Evolutionary conservation across 371 early-diverging fungal genomes (phyloP).

Genomic region (Syncephalastrum contaminatum): DNA sequence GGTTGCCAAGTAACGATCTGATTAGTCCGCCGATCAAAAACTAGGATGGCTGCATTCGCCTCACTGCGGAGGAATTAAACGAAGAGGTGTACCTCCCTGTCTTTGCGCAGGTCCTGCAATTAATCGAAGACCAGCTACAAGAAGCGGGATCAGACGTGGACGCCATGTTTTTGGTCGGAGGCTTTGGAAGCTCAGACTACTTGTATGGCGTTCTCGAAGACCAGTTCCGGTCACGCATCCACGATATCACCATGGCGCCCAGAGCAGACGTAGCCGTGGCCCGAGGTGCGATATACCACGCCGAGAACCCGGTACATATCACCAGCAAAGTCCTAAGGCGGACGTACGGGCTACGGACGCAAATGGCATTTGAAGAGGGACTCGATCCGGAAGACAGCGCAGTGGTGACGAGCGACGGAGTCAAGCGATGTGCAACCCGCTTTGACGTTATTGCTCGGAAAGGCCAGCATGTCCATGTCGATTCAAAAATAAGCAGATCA

Average conservation of each 20-base stretch:
- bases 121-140: conserved; percentile 42
- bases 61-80: conserved; percentile 35
- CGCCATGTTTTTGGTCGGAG: conserved; percentile 51
- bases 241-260: conserved; percentile 18
- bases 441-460: conserved; percentile 28
- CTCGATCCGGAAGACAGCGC: conserved; percentile 26
- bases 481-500: conserved; percentile 14
- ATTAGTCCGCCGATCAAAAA: not conserved
- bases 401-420: conserved; percentile 24
- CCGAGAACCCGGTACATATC: conserved; percentile 10
- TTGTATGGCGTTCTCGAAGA: conserved; percentile 33
- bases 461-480: conserved; percentile 19
- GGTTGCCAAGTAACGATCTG: not conserved
- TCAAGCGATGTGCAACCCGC: conserved; percentile 30
- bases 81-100: conserved; percentile 45
- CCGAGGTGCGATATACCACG: conserved; percentile 26
- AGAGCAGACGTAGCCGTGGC: conserved; percentile 28
- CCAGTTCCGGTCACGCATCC: conserved; percentile 23
- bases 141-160: conserved; percentile 23
- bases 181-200: conserved; percentile 53
- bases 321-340: conserved; percentile 14
- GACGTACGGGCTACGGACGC: conserved; percentile 23
- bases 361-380: conserved; percentile 23
- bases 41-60: conserved; percentile 31
- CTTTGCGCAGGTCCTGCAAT: conserved; percentile 32